Base-by-base conservation (phyloP, 2,329 filamentous ascomycete genomes). In the Diaporthe sp. region DNA sequence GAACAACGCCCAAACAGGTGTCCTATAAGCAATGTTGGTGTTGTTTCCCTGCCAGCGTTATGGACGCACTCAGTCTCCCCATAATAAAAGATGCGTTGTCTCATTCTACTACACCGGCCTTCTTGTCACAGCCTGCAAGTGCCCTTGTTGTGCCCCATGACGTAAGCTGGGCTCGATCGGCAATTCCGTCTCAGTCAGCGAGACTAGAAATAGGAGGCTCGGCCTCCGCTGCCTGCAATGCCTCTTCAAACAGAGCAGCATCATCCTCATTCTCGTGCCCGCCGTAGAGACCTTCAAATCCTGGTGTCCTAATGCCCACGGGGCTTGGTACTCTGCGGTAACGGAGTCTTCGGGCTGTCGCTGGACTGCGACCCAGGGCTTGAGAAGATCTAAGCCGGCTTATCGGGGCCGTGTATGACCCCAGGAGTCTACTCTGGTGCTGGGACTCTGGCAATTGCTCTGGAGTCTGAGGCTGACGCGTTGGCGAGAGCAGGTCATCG, bases 401-500 rank as follows among this genome's bases (percentile, higher is more conserved):
- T 25, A 80, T 78, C 20, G 88, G 87, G 15, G 85, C 86, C 17
- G 88, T 89, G 78, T 86, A 87, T 20, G 85, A 81, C 15, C 85
- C 85, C 20, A 82, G 80, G 47, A 86, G 81, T 44, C 84, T 85
- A 72, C 87, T 87, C 70, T 82, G 85, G 77, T 88, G 87, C 15
- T 86, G 85, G 65, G 86, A 83, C 79, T 88, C 88, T 1, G 88
- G 87, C n/a, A 89, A 79, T 73, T 88, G 85, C 60, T 83, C 82
- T 31, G 88, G 87, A 15, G 88, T 89, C 78, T 87, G 87, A n/a
- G 88, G 87, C 76, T 89, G 88, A 13, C 80, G 81, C 7, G 82
- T 82, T 31, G 86, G 82, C 10, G 87, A 84, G 61, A 87, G 73
- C 34, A 81, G 80, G 77, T 90, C 88, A 76, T 89, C 84, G 76